These are phyloP conservation scores for Omphalotus guepiniiformis DNA, from an alignment of 768 basidiomycete genomes.

Conservation along the genomic window DNA sequence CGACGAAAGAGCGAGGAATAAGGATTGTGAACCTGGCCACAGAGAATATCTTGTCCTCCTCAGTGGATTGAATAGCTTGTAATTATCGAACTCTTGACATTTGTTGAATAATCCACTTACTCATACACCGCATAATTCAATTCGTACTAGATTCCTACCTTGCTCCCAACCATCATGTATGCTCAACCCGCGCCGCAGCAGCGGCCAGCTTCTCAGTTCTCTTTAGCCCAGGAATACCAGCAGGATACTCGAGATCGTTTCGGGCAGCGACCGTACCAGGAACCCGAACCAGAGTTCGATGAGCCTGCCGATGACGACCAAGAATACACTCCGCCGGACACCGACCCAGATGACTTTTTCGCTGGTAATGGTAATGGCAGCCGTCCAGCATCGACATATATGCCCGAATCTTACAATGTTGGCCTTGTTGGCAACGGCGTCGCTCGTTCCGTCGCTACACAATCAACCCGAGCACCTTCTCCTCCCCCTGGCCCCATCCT, in stretches of 20 bases:
- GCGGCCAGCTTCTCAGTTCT: slow-evolving; percentile 20
- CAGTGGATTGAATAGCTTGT: too few relatives aligned
- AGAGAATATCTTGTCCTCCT: too few relatives aligned
- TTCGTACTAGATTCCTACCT: too few relatives aligned
- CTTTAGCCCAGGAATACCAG: slow-evolving; percentile 19
- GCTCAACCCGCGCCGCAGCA: slow-evolving; percentile 18
- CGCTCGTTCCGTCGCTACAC: slow-evolving; percentile 28
- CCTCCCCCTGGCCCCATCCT: slow-evolving; percentile 68
- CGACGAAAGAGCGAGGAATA: too few relatives aligned
- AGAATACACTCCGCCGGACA: slow-evolving; percentile 34
- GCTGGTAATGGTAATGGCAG: slow-evolving; percentile 29
- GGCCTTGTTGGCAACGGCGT: slow-evolving; percentile 1
- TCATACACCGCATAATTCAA: too few relatives aligned
- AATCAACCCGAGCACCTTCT: slow-evolving; percentile 63
- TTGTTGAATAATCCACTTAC: too few relatives aligned
- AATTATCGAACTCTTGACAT: too few relatives aligned
- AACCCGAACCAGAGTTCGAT: slow-evolving; percentile 29
- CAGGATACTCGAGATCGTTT: slow-evolving; percentile 11
- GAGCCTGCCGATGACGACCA: slow-evolving; percentile 38
- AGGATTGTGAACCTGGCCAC: too few relatives aligned
- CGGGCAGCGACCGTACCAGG: slow-evolving; percentile 18
- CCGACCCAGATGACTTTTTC: slow-evolving; percentile 48
- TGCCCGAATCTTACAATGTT: slow-evolving; percentile 23
- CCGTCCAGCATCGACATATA: slow-evolving; percentile 22
- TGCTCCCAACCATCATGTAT: slow-evolving; percentile 19